Evolutionary conservation across 768 basidiomycete species (phyloP).

Genomic region (Mycena kentingensis): DNA sequence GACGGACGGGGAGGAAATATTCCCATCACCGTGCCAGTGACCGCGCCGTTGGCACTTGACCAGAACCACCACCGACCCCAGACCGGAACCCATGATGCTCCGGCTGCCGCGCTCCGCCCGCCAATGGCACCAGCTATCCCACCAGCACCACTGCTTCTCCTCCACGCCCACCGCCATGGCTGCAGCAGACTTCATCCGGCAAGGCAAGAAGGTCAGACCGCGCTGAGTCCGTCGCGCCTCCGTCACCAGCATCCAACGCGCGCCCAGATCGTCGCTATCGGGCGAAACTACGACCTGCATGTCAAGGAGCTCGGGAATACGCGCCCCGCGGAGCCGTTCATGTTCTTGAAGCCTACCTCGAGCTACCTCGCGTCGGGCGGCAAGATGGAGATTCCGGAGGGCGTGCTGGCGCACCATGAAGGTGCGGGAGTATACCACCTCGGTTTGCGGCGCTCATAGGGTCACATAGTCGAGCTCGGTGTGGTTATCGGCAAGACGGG

Average conservation of each 20-base stretch:
- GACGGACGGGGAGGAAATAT: too few species aligned
- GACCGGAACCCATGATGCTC: too few species aligned
- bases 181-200: slow-evolving; percentile 43
- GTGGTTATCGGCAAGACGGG: slow-evolving; percentile 92
- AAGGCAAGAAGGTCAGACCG: slow-evolving; percentile 52
- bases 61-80: too few species aligned
- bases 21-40: too few species aligned
- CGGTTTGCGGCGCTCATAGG: slow-evolving; percentile 6
- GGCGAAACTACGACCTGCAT: slow-evolving; percentile 91
- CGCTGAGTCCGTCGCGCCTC: neutral
- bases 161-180: slow-evolving; percentile 26
- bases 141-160: too few species aligned
- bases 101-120: too few species aligned
- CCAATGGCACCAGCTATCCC: too few species aligned
- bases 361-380: slow-evolving; percentile 82
- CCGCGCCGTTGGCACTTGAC: too few species aligned
- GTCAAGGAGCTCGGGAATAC: slow-evolving; percentile 90
- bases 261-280: slow-evolving; percentile 87
- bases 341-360: slow-evolving; percentile 96
- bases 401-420: slow-evolving; percentile 88
- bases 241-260: neutral
- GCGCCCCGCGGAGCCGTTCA: slow-evolving; percentile 92
- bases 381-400: slow-evolving; percentile 81
- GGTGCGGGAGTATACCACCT: slow-evolving; percentile 44
- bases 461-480: slow-evolving; percentile 84